Conservation (phyloP, 2,329 filamentous ascomycete species). For the Pseudocercospora pini-densiflorae region DNA sequence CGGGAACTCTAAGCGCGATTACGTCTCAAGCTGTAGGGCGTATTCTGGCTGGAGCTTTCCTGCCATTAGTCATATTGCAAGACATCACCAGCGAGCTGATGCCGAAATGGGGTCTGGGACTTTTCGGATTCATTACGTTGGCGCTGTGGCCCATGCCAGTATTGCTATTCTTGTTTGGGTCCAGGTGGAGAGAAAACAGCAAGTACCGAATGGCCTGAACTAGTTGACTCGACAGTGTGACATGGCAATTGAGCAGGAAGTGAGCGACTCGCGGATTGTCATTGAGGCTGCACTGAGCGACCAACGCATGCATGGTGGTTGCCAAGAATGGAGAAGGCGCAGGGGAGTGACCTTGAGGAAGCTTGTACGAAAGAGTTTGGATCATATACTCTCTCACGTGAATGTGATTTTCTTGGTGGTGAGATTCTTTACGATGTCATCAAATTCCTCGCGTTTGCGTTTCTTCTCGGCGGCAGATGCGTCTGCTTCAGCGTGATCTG, state of each 20-base stretch:
- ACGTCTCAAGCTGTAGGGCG: constrained; percentile 40
- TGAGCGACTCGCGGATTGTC: not conserved
- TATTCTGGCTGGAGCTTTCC: constrained; percentile 36
- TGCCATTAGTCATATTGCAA: constrained; percentile 42
- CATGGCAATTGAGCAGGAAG: not conserved
- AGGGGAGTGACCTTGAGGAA: not conserved
- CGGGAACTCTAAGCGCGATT: constrained; percentile 42
- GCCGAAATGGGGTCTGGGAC: constrained; percentile 35
- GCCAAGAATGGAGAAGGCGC: not conserved
- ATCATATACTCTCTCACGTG: not conserved
- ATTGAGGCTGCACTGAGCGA: not conserved
- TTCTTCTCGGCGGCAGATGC: constrained; percentile 56
- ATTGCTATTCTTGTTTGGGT: constrained; percentile 19
- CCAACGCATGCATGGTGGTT: not conserved
- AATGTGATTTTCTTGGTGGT: constrained; percentile 72
- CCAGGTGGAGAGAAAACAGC: constrained; percentile 19
- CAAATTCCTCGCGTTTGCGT: constrained; percentile 76
- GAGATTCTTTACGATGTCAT: constrained; percentile 78
- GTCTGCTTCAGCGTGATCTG: constrained; percentile 46
- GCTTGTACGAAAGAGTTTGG: not conserved
- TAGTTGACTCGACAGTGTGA: not conserved
- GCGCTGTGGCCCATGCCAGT: constrained; percentile 22
- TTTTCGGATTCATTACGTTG: constrained; percentile 38
- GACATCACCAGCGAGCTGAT: constrained; percentile 31
- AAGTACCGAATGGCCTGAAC: constrained; percentile 10